Conservation (phyloP, 345 rosid genomes). For the Tarenaya hassleriana region DNA sequence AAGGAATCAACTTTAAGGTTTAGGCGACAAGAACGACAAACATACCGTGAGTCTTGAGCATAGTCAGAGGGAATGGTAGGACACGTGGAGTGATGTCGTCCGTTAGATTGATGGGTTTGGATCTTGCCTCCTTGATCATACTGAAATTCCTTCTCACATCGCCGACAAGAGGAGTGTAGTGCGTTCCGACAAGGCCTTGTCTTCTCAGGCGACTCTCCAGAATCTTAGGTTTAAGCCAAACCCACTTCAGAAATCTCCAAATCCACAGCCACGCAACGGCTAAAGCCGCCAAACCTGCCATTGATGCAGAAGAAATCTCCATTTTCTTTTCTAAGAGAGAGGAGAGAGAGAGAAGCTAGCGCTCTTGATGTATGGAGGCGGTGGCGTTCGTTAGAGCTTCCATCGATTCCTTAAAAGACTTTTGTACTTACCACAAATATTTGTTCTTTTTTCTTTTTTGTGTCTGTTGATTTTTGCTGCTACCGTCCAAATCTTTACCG, state of each 20-base stretch:
- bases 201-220: slow-evolving; percentile 37
- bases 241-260: slow-evolving; percentile 35
- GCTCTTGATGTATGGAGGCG: no score
- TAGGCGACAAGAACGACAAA: background rate
- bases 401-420: no score
- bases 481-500: no score
- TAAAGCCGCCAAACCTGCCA: slow-evolving; percentile 12
- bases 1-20: background rate
- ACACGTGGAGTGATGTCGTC: slow-evolving; percentile 32
- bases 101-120: slow-evolving; percentile 31
- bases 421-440: no score
- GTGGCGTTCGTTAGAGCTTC: no score
- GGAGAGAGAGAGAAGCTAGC: background rate
- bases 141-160: slow-evolving; percentile 29
- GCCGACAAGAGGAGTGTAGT: slow-evolving; percentile 33
- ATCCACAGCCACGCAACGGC: slow-evolving; percentile 18
- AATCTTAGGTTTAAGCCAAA: slow-evolving; percentile 44
- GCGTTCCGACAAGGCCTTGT: slow-evolving; percentile 42
- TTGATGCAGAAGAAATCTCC: slow-evolving; percentile 20
- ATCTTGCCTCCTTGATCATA: slow-evolving; percentile 26
- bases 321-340: slow-evolving; percentile 5
- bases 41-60: slow-evolving; percentile 33
- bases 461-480: no score
- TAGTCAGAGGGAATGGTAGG: slow-evolving; percentile 30
- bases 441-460: no score